Evolutionary conservation across 2,329 filamentous ascomycete genomes (phyloP), one percentile per base, ranked within the genome.

Genomic region (Rugonectria rugulosa): DNA sequence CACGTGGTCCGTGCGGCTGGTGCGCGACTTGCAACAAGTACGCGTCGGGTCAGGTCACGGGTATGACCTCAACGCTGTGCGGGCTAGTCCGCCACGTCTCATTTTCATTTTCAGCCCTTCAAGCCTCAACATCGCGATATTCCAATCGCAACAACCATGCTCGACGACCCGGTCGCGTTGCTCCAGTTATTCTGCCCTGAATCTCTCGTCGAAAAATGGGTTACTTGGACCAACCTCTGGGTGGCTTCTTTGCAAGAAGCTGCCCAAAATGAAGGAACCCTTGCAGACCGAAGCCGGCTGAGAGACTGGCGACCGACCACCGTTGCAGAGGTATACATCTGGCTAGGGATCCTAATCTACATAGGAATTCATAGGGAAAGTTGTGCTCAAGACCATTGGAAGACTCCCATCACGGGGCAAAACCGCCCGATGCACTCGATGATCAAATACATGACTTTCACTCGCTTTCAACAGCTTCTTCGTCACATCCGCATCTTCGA

Each of bases 321-420:
- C 10, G 23, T 21, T 23, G 21, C 17, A 43, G 54, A 57, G 36
- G 21, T 60, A n/a, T 57, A 53, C 44, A 11, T 57, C 14, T 57
- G 40, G 50, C 24, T 60, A 48, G 42, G 7, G 12, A 51, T 50
- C 44, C 17, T 56, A 8, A 61, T 59, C 53, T 56, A 58, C 48
- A 50, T 58, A 23, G 46, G 51, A 26, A 31, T 53, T 42, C 29
- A 62, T 27, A 53, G 4, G 17, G 42, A 59, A 59, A 53, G 15
- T 14, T 6, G 19, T 20, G 17, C 51, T 37, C 4, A 55, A 48
- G 42, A 44, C 46, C 40, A 57, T 42, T 62, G 29, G 50, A 40
- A 31, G 38, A 53, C 50, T 27, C 14, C 49, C 27, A 3, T 15
- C 12, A 23, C n/a, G 5, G 38, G 15, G 12, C 19, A 15, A 14